Conservation (phyloP, 305 asterid genomes). For the Fraxinus platypoda region DNA sequence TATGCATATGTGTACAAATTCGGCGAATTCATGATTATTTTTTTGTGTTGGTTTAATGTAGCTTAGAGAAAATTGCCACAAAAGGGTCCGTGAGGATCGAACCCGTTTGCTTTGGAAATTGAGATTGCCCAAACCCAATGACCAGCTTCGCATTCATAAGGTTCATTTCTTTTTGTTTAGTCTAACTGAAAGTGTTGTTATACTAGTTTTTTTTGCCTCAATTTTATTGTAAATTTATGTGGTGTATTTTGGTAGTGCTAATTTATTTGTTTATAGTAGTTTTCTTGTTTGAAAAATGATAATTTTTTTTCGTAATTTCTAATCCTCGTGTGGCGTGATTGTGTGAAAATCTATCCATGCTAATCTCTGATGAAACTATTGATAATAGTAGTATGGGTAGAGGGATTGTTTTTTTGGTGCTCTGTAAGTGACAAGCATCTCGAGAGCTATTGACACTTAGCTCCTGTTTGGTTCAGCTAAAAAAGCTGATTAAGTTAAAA, state of each 20-base stretch:
- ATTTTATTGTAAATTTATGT: neutral
- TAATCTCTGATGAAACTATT: neutral
- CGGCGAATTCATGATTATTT: neutral
- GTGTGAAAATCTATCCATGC: neutral
- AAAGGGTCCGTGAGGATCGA: constrained; percentile 76
- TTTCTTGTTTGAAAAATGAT: neutral
- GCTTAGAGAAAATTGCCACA: constrained; percentile 88
- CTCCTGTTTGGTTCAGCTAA: neutral
- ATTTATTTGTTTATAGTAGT: neutral
- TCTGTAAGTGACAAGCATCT: neutral
- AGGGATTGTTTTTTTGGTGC: constrained; percentile 6
- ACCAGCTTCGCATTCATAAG: constrained; percentile 37
- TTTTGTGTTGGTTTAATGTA: constrained; percentile 29
- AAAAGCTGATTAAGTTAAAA: neutral
- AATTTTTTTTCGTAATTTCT: neutral
- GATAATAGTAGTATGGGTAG: neutral
- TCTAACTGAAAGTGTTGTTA: neutral
- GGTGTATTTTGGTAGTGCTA: neutral
- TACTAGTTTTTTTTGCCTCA: neutral
- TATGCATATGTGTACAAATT: neutral
- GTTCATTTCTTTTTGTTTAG: constrained; percentile 27
- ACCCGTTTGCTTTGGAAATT: constrained; percentile 75
- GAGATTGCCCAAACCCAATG: constrained; percentile 48
- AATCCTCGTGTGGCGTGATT: neutral
- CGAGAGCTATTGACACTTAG: neutral